A percentile compares a stretch with the other conserved stretches of the same genome.
These are phyloP conservation scores for Cryomyces antarcticus DNA, from an alignment of 495 filamentous ascomycete genomes.

Conservation along the genomic window DNA sequence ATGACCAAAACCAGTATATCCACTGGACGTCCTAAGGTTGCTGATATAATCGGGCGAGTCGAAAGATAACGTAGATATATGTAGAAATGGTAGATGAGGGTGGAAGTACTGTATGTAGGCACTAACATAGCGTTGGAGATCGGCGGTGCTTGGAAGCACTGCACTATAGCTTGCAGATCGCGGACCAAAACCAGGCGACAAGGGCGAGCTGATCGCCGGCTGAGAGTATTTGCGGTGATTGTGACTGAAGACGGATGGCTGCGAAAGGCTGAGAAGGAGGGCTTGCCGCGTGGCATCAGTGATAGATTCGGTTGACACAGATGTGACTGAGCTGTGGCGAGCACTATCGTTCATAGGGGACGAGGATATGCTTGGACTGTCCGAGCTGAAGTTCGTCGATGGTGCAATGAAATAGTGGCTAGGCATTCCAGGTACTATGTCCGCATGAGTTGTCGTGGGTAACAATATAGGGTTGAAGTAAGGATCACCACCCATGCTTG, in stretches of 20 bases:
- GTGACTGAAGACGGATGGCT: conserved; percentile 44
- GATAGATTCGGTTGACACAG: conserved; percentile 57
- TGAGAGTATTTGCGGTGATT: conserved; percentile 55
- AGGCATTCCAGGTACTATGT: conserved; percentile 15
- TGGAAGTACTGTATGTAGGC: conserved; percentile 91
- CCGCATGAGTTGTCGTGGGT: neutral
- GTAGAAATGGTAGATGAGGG: conserved; percentile 83
- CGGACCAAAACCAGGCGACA: conserved; percentile 32
- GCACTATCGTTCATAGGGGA: conserved; percentile 42
- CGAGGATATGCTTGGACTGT: conserved; percentile 35
- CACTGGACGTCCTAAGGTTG: conserved; percentile 31
- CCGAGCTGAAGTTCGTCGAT: conserved; percentile 29
- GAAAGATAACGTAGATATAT: conserved; percentile 83
- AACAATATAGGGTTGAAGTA: conserved; percentile 10
- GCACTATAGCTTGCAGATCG: conserved; percentile 15
- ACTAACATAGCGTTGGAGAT: conserved; percentile 79
- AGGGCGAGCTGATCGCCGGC: conserved; percentile 42
- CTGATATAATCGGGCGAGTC: conserved; percentile 51
- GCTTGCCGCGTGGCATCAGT: conserved; percentile 85
- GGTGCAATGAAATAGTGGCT: conserved; percentile 28
- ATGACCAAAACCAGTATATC: conserved; percentile 35
- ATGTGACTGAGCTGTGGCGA: conserved; percentile 42
- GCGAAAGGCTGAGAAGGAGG: conserved; percentile 62
- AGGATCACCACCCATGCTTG: conserved; percentile 9
- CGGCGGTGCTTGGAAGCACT: conserved; percentile 61